Percentiles rank a stretch among this genome's conserved stretches.
Evolutionary conservation across 495 filamentous ascomycete species (phyloP).

Genomic region (Chaetomium fimeti): DNA sequence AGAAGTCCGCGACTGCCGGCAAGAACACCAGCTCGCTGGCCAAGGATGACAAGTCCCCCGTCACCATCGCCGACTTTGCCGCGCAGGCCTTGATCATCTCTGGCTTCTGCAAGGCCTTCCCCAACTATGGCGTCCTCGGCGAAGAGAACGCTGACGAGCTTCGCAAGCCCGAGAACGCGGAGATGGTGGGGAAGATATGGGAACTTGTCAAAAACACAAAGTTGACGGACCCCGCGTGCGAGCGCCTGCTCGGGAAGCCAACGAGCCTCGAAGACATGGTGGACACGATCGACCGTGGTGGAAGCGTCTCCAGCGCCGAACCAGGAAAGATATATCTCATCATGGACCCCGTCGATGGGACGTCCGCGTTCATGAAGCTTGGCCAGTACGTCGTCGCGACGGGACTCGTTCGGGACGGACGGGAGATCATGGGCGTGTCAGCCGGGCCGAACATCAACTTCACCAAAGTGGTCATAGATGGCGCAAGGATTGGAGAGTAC

Average conservation of each 20-base stretch:
- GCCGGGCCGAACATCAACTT: background rate
- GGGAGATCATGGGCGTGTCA: background rate
- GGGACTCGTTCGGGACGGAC: background rate
- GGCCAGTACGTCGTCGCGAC: background rate
- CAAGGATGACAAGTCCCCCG: background rate
- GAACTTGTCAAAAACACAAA: background rate
- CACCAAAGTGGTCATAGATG: background rate
- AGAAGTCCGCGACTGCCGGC: no score
- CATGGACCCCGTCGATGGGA: constrained; percentile 1
- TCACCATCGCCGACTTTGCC: background rate
- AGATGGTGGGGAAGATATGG: background rate
- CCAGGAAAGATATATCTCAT: background rate
- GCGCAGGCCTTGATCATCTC: background rate
- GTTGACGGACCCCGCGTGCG: background rate
- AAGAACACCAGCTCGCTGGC: background rate
- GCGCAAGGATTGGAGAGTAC: no score
- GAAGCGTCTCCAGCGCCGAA: background rate
- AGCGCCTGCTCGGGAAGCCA: background rate
- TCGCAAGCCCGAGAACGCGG: background rate
- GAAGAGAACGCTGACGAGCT: background rate
- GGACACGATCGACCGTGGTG: background rate
- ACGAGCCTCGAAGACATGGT: background rate
- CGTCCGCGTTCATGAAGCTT: background rate
- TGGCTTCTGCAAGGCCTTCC: background rate
- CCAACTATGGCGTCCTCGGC: background rate